Percentiles rank a stretch among this genome's conserved stretches.
These are phyloP conservation scores for Bathelium albidoporum DNA, from an alignment of 495 filamentous ascomycete genomes.

Conservation along the genomic window DNA sequence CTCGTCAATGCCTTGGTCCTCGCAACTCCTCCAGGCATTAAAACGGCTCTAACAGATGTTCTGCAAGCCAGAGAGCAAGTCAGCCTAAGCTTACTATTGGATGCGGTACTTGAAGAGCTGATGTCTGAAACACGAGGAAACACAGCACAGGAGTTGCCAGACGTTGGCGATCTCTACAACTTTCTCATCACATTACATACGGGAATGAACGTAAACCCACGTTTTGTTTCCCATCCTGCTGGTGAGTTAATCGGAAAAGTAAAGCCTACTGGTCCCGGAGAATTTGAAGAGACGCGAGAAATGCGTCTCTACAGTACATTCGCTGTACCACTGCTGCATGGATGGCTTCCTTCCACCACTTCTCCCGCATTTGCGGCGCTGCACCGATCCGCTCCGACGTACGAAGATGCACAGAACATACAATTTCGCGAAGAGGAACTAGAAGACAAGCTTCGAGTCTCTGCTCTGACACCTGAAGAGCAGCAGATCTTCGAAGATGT, in stretches of 20 bases:
- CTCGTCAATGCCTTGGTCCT: slow-evolving; percentile 86
- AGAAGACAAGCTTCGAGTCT: slow-evolving; percentile 59
- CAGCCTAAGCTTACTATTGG: slow-evolving; percentile 70
- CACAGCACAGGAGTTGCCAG: slow-evolving; percentile 54
- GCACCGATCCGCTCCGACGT: slow-evolving; percentile 59
- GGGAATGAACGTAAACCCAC: slow-evolving; percentile 96
- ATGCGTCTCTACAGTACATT: slow-evolving; percentile 83
- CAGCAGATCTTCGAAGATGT: slow-evolving; percentile 69
- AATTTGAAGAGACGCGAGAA: slow-evolving; percentile 73
- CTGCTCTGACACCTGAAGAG: slow-evolving; percentile 45
- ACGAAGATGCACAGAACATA: slow-evolving; percentile 83
- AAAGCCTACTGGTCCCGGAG: slow-evolving; percentile 34
- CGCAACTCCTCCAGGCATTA: slow-evolving; percentile 52
- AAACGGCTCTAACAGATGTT: slow-evolving; percentile 64
- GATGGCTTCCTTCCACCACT: slow-evolving; percentile 66
- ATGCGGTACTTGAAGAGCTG: slow-evolving; percentile 83
- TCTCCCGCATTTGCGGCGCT: slow-evolving; percentile 58
- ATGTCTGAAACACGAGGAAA: slow-evolving; percentile 53
- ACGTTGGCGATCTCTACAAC: slow-evolving; percentile 73
- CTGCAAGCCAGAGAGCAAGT: slow-evolving; percentile 75
- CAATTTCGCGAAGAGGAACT: slow-evolving; percentile 81
- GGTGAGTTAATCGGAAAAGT: background rate
- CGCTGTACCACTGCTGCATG: slow-evolving; percentile 80
- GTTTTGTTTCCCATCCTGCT: slow-evolving; percentile 51
- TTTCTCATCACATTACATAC: slow-evolving; percentile 88